phyloP scores from a whole-genome alignment of 148 eudicot genomes.

The Rhododendron williamsianum region DNA sequence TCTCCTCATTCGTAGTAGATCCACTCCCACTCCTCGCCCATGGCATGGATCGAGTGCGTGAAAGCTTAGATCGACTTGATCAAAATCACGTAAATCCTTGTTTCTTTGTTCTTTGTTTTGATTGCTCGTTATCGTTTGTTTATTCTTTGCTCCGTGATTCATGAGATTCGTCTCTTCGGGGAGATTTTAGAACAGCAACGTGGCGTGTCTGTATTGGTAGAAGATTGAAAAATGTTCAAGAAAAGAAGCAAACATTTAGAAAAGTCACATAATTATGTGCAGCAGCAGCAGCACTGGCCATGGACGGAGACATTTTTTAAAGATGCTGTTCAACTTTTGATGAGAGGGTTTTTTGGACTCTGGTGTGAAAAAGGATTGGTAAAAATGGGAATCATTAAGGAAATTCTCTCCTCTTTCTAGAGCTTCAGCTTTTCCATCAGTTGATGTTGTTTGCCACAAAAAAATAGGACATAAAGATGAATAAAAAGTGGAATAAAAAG shows the following conservation, averaged over 20 bases:
- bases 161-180: neutral
- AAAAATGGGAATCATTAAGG: no score
- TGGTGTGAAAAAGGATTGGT: neutral
- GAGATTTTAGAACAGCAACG: neutral
- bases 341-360: neutral
- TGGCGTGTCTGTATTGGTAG: neutral
- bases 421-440: slow-evolving; percentile 9
- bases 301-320: neutral
- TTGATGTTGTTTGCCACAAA: neutral
- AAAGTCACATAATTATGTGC: neutral
- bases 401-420: slow-evolving; percentile 3
- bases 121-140: neutral
- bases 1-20: neutral
- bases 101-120: neutral
- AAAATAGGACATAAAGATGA: slow-evolving; percentile 3
- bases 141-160: neutral
- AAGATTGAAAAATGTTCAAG: neutral
- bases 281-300: neutral
- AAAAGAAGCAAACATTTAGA: neutral
- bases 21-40: no score
- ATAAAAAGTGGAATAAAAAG: neutral
- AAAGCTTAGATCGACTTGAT: neutral
- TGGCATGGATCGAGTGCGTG: neutral
- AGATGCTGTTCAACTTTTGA: neutral
- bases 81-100: neutral